Conservation (phyloP, 139 green algal genomes). For the Chlorella sp. region DNA sequence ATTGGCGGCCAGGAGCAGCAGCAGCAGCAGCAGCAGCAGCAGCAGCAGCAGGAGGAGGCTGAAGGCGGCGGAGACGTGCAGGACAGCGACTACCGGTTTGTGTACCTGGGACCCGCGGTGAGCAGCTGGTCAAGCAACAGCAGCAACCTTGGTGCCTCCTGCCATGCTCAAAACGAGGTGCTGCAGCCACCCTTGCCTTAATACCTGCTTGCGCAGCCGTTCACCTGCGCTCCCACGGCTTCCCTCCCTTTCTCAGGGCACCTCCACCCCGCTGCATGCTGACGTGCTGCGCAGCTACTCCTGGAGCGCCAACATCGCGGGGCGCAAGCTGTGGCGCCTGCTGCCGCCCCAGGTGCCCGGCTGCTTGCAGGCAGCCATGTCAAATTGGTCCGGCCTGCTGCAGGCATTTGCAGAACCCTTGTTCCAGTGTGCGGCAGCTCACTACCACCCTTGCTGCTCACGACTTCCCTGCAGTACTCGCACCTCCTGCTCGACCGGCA, state of each 20-base stretch:
- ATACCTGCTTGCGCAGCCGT: neutral
- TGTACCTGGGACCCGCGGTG: slow-evolving; percentile 80
- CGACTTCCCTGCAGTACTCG: neutral
- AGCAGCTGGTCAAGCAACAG: neutral
- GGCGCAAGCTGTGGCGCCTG: slow-evolving; percentile 79
- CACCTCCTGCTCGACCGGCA: slow-evolving; percentile 16
- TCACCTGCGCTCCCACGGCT: too few relatives aligned
- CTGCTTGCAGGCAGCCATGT: too few relatives aligned
- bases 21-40: slow-evolving; percentile 13
- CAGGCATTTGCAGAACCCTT: too few relatives aligned
- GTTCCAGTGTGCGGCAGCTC: too few relatives aligned
- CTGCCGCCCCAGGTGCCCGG: slow-evolving; percentile 62
- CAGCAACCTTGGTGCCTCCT: neutral
- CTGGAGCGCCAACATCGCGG: slow-evolving; percentile 84
- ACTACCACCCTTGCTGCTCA: neutral
- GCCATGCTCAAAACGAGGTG: neutral
- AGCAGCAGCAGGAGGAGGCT: neutral
- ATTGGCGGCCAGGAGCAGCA: slow-evolving; percentile 2
- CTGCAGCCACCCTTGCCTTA: neutral
- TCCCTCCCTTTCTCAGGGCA: too few relatives aligned
- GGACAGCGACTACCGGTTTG: slow-evolving; percentile 82
- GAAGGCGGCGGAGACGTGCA: neutral
- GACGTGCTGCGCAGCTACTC: slow-evolving; percentile 88
- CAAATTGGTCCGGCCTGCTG: too few relatives aligned
- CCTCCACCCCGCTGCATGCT: slow-evolving; percentile 81